Conservation (phyloP, 805 yeast species). For the Ogataea ramenticola region DNA sequence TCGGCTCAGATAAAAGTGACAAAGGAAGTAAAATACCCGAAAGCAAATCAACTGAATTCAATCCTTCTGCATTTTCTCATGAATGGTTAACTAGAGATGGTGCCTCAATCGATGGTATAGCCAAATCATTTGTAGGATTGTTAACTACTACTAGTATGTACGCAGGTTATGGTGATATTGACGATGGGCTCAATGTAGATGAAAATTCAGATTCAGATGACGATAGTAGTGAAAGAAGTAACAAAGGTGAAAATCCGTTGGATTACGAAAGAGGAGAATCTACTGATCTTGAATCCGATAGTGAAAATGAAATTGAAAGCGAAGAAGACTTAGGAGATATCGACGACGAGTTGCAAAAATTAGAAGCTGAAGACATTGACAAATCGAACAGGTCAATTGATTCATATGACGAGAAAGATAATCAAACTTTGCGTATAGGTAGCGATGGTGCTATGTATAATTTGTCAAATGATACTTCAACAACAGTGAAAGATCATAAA, state of each 20-base stretch:
- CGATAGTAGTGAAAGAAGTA: conserved; percentile 3
- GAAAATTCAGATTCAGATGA: conserved; percentile 17
- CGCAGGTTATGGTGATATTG: conserved; percentile 30
- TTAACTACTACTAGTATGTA: conserved; percentile 52
- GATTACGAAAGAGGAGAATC: background rate
- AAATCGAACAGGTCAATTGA: conserved; percentile 4
- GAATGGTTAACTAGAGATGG: background rate
- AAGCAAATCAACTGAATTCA: background rate
- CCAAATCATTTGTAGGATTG: conserved; percentile 46
- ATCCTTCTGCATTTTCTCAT: background rate
- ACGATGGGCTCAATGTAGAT: conserved; percentile 10
- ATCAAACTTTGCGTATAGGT: conserved; percentile 1
- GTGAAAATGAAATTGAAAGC: background rate
- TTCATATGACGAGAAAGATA: conserved; percentile 3
- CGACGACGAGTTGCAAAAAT: conserved; percentile 2
- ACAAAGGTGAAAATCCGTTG: conserved; percentile 2
- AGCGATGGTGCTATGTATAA: background rate
- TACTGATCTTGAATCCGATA: background rate
- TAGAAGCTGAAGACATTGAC: conserved; percentile 11
- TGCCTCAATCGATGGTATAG: conserved; percentile 30
- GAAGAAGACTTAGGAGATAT: background rate
- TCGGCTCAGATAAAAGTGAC: background rate
- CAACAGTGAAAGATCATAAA: background rate
- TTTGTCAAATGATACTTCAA: background rate
- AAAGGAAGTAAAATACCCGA: too few relatives aligned